A percentile compares a stretch with the other conserved stretches of the same genome.
These are phyloP conservation scores for Erythrobasidium hasegawianum DNA, from an alignment of 1,284 basidiomycete species.

Conservation along the genomic window DNA sequence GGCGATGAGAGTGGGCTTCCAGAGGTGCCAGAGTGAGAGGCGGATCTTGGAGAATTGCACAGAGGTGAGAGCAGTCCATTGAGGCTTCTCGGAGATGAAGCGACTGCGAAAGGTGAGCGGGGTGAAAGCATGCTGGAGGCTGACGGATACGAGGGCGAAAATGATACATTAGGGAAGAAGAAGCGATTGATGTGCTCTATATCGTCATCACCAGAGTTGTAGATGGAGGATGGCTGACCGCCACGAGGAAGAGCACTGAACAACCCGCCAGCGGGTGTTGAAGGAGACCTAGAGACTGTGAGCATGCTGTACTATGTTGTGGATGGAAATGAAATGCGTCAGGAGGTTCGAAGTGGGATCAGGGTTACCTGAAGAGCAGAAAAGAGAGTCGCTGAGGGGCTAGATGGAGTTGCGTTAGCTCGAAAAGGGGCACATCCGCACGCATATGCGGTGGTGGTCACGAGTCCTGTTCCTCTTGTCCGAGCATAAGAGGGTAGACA, in stretches of 20 bases:
- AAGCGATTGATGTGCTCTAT: conserved; percentile 29
- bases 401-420: too few species aligned
- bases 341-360: too few species aligned
- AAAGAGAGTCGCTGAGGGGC: too few species aligned
- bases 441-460: too few species aligned
- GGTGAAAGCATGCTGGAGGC: not conserved
- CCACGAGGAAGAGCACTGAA: not conserved
- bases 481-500: too few species aligned
- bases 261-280: not conserved
- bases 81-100: not conserved
- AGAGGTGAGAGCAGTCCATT: conserved; percentile 3
- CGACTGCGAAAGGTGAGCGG: not conserved
- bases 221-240: conserved; percentile 30
- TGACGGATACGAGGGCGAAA: conserved; percentile 22
- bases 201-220: conserved; percentile 39
- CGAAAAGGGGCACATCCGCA: too few species aligned
- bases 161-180: conserved; percentile 26
- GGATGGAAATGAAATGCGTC: too few species aligned
- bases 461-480: too few species aligned
- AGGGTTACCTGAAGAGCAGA: too few species aligned
- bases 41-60: not conserved
- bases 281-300: not conserved
- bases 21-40: not conserved
- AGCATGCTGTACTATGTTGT: too few species aligned
- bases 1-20: conserved; percentile 11